Conservation (phyloP, 2,329 filamentous ascomycete genomes). For the Aspergillus japonicus region DNA sequence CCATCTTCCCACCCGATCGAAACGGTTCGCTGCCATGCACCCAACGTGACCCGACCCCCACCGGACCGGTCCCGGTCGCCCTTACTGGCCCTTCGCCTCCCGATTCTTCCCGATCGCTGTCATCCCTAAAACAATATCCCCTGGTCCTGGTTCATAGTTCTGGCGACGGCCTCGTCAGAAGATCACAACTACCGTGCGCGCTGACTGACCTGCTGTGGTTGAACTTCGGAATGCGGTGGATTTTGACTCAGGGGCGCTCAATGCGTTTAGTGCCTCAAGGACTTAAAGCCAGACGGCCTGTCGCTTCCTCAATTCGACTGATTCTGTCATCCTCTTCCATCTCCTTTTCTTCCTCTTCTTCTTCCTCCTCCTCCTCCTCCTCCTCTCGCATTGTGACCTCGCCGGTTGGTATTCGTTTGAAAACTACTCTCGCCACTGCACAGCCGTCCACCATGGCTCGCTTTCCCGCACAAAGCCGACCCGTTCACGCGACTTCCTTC, state of each 20-base stretch:
- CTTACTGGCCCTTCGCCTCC: conserved; percentile 23
- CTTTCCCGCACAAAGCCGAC: conserved; percentile 36
- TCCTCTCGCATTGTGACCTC: conserved; percentile 12
- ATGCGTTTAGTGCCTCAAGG: conserved; percentile 26
- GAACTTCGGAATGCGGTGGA: conserved; percentile 46
- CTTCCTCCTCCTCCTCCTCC: conserved; percentile 21
- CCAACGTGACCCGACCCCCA: conserved; percentile 22
- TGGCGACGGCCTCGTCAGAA: conserved; percentile 21
- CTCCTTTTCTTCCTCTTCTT: conserved; percentile 10
- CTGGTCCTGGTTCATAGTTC: conserved; percentile 19
- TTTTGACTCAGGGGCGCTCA: conserved; percentile 33
- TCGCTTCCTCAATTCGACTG: conserved; percentile 12
- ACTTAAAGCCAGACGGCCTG: conserved; percentile 35
- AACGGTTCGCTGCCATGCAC: conserved; percentile 25
- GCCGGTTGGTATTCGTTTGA: conserved; percentile 8
- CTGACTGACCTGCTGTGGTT: conserved; percentile 48
- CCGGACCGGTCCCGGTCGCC: conserved; percentile 19
- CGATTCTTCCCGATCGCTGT: conserved; percentile 27
- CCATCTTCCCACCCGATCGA: conserved; percentile 12
- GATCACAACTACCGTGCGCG: conserved; percentile 14
- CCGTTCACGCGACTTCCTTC: conserved; percentile 37
- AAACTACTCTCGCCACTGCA: conserved; percentile 25
- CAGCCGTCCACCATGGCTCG: conserved; percentile 36
- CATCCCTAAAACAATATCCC: conserved; percentile 16
- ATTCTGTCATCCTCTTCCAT: conserved; percentile 9